Evolutionary conservation across 148 eudicot genomes (phyloP).

Genomic region (Cornus controversa): DNA sequence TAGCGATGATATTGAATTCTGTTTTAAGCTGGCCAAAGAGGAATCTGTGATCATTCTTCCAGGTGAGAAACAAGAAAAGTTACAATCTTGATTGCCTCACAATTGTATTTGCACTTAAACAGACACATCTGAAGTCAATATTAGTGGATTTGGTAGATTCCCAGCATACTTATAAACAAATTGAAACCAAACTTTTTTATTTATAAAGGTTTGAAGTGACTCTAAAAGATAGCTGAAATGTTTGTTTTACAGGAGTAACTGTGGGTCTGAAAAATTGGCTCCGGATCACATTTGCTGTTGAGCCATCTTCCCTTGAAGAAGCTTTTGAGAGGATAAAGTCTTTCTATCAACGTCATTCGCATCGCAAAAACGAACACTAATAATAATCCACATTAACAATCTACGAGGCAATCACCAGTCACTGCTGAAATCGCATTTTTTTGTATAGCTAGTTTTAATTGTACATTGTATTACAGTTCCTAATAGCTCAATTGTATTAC

Average conservation of each 20-base stretch:
- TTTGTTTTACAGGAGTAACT: conserved; percentile 47
- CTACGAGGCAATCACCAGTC: neutral
- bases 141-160: neutral
- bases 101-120: too few species aligned
- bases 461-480: neutral
- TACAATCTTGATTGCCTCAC: neutral
- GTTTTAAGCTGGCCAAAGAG: conserved; percentile 68
- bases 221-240: neutral
- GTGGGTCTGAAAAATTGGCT: conserved; percentile 87
- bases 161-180: neutral
- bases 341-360: conserved; percentile 39
- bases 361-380: conserved; percentile 7
- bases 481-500: neutral
- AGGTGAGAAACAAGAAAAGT: conserved; percentile 26
- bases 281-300: conserved; percentile 75
- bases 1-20: conserved; percentile 60
- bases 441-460: neutral
- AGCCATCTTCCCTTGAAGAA: conserved; percentile 69
- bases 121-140: neutral
- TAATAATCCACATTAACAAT: neutral
- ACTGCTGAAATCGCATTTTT: neutral
- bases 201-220: neutral
- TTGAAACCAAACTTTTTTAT: too few species aligned
- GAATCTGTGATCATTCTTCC: conserved; percentile 65
- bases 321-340: conserved; percentile 53